Evolutionary conservation across 2,329 filamentous ascomycete genomes (phyloP).

Genomic region (Hortaea werneckii): DNA sequence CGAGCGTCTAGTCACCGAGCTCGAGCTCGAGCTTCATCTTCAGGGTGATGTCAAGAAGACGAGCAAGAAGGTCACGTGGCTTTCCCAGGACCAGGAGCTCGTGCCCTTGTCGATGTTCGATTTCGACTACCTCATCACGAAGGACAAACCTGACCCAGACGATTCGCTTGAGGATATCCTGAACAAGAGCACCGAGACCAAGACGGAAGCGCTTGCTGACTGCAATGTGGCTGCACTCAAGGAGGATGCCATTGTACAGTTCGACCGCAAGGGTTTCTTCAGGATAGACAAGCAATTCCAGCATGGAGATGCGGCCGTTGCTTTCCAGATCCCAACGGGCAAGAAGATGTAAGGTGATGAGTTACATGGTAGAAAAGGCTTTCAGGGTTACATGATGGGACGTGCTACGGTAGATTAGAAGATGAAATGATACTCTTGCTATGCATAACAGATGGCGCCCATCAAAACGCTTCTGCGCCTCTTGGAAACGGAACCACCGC

Average conservation of each 20-base stretch:
- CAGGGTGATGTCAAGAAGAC: slow-evolving; percentile 91
- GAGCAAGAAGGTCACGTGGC: slow-evolving; percentile 93
- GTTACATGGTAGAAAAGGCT: no score
- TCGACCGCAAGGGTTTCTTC: slow-evolving; percentile 89
- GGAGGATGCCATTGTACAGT: slow-evolving; percentile 85
- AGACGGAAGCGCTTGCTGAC: slow-evolving; percentile 68
- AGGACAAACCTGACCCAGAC: slow-evolving; percentile 85
- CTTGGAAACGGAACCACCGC: no score
- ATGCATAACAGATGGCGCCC: no score
- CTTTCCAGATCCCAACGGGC: slow-evolving; percentile 62
- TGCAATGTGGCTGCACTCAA: slow-evolving; percentile 68
- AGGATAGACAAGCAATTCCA: slow-evolving; percentile 60
- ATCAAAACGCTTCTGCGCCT: no score
- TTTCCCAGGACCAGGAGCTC: slow-evolving; percentile 67
- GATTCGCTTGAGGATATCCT: slow-evolving; percentile 78
- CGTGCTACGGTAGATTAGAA: no score
- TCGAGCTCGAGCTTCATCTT: slow-evolving; percentile 81
- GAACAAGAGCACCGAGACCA: slow-evolving; percentile 63
- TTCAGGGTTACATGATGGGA: no score
- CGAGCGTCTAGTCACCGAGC: slow-evolving; percentile 50
- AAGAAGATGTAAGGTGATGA: slow-evolving; percentile 31
- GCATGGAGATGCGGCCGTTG: slow-evolving; percentile 50
- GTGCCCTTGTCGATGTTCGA: slow-evolving; percentile 80
- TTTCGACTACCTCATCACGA: slow-evolving; percentile 90
- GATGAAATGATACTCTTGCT: no score